These are phyloP conservation scores for Crucibulum cyathiforme DNA, from an alignment of 1,284 basidiomycete genomes.

Conservation along the genomic window DNA sequence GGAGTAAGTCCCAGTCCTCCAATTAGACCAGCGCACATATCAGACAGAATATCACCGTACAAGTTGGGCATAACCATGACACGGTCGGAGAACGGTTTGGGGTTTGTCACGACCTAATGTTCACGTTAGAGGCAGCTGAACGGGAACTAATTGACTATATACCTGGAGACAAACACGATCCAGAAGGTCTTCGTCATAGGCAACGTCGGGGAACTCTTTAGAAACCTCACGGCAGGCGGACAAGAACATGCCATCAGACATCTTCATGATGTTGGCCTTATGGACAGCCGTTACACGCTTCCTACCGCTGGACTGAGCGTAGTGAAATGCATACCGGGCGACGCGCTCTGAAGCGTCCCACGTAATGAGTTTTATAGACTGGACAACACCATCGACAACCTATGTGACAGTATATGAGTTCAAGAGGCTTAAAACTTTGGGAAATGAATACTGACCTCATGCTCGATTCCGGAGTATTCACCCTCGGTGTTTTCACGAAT, in stretches of 20 bases:
- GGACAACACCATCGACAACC: conserved; percentile 97
- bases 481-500: conserved; percentile 99
- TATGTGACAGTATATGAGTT: conserved; percentile 34
- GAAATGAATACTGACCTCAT: conserved; percentile 68
- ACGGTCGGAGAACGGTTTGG: conserved; percentile 91
- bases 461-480: conserved; percentile 99
- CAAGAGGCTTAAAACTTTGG: background rate
- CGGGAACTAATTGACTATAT: conserved; percentile 12
- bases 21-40: conserved; percentile 99
- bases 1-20: conserved; percentile 98
- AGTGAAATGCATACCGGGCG: conserved; percentile 98
- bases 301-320: conserved; percentile 87
- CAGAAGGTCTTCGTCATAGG: conserved; percentile 96
- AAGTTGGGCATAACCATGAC: conserved; percentile 99
- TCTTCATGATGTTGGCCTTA: conserved; percentile 99
- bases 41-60: conserved; percentile 96
- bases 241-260: conserved; percentile 99
- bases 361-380: conserved; percentile 99
- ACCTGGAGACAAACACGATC: conserved; percentile 97
- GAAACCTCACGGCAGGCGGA: conserved; percentile 96
- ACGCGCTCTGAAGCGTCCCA: conserved; percentile 99
- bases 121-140: conserved; percentile 5
- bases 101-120: conserved; percentile 86
- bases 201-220: conserved; percentile 93
- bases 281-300: conserved; percentile 98